Conservation (phyloP, 495 filamentous ascomycete genomes). For the Penicilliopsis zonata region DNA sequence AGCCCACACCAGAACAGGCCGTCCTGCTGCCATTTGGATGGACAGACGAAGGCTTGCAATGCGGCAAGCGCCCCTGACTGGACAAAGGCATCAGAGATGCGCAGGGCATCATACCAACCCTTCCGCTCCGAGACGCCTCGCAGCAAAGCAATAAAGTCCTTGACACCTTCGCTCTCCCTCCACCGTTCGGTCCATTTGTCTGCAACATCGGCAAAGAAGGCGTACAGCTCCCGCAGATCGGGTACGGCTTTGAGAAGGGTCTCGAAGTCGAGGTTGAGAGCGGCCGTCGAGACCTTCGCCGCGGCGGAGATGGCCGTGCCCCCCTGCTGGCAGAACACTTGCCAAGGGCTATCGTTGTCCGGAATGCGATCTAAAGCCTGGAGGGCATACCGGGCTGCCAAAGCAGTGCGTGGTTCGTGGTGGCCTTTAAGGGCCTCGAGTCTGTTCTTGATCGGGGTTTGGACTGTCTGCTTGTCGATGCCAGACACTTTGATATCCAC, state of each 20-base stretch:
- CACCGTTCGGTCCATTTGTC: not conserved
- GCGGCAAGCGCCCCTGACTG: not conserved
- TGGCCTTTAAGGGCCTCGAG: not conserved
- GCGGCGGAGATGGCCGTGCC: slow-evolving; percentile 1
- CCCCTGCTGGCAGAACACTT: slow-evolving; percentile 1
- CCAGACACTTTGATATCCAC: too few relatives aligned
- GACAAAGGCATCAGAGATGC: slow-evolving; percentile 1
- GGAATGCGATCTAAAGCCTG: slow-evolving; percentile 5
- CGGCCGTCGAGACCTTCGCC: slow-evolving; percentile 3
- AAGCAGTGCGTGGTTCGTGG: slow-evolving; percentile 3
- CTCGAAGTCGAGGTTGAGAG: slow-evolving; percentile 3
- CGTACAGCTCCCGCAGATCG: slow-evolving; percentile 1
- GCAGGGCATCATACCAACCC: slow-evolving; percentile 2
- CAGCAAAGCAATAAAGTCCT: too few relatives aligned
- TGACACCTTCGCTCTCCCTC: not conserved
- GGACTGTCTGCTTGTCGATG: too few relatives aligned
- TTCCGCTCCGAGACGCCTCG: not conserved
- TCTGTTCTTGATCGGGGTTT: too few relatives aligned
- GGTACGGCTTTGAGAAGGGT: slow-evolving; percentile 4
- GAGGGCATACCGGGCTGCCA: slow-evolving; percentile 6
- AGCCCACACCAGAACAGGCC: slow-evolving; percentile 1
- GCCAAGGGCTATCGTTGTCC: slow-evolving; percentile 2
- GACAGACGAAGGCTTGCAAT: not conserved
- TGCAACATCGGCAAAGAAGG: not conserved
- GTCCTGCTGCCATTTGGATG: slow-evolving; percentile 1